A percentile compares a stretch with the other conserved stretches of the same genome.
Evolutionary conservation across 139 green algal genomes (phyloP).

Genomic region (Volvox africanus): DNA sequence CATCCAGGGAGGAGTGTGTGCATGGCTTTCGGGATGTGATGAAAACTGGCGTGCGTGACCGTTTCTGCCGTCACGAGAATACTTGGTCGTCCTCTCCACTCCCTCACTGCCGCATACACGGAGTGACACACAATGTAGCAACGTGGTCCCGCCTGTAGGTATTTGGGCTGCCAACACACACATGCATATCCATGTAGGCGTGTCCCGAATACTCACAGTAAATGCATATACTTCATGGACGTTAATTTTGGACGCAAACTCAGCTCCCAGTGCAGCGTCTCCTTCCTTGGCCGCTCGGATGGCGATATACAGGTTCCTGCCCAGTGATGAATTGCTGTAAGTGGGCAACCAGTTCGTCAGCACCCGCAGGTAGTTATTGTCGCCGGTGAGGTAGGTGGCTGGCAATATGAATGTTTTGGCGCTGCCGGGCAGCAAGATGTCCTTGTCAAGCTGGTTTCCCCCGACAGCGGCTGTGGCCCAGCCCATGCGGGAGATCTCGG

Average conservation of each 20-base stretch:
- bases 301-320: conserved; percentile 14
- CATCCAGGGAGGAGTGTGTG: too few relatives aligned
- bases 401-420: conserved; percentile 3
- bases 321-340: not conserved
- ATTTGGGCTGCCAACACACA: too few relatives aligned
- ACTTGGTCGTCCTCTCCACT: too few relatives aligned
- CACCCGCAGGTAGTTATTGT: conserved; percentile 2
- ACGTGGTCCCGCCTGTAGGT: too few relatives aligned
- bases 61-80: too few relatives aligned
- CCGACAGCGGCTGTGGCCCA: conserved; percentile 3
- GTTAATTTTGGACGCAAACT: not conserved
- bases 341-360: not conserved
- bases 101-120: too few relatives aligned
- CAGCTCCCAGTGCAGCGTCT: not conserved
- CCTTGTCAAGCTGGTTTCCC: not conserved
- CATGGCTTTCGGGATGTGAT: too few relatives aligned
- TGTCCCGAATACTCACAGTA: not conserved
- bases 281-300: not conserved
- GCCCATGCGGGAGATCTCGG: conserved; percentile 28
- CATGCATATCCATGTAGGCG: too few relatives aligned
- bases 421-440: not conserved
- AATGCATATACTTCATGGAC: conserved; percentile 3
- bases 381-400: conserved; percentile 32
- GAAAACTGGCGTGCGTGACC: too few relatives aligned
- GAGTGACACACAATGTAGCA: too few relatives aligned